Evolutionary conservation across 1,284 basidiomycete genomes (phyloP), one percentile per base, ranked within the genome.

Genomic region (Rhodotorula sp.): DNA sequence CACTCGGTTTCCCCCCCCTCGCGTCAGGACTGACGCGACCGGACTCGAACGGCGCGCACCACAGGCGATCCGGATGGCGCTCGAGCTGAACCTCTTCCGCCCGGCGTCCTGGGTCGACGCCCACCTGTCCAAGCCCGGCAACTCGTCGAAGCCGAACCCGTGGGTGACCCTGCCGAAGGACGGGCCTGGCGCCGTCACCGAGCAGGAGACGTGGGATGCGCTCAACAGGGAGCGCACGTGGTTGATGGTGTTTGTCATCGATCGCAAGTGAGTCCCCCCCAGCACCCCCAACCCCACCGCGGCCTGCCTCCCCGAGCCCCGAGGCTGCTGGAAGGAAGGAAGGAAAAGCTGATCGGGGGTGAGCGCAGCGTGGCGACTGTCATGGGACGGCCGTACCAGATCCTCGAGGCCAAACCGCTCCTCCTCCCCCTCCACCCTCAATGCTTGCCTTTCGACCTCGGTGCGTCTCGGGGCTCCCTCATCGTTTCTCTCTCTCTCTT

Each of bases 301-400:
- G n/a, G n/a, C n/a, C n/a, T n/a, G n/a, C n/a, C n/a, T n/a, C n/a
- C n/a, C n/a, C n/a, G n/a, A n/a, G n/a, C n/a, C n/a, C n/a, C n/a
- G n/a, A n/a, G n/a, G n/a, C n/a, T n/a, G n/a, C n/a, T 24, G 26
- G 16, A 16, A 18, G 5, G 40, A 8, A 31, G n/a, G 44, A 2
- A 30, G 47, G 20, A 26, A 37, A 59, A 4, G 26, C 22, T 22
- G 24, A 30, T 18, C 30, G 18, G 44, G 22, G 9, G 4, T 24
- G 11, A 4, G 1, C 22, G n/a, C 54, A 72, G 68, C 51, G 70
- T 72, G 64, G 64, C 67, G 11, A 65, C 68, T 10, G 71, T 70
- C 0, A 72, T 72, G 71, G 71, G 71, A 5, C 56, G 71, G 30
- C 71, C 71, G 16, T 67, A 72, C 57, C 71, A 72, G 51, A 70